Evolutionary conservation across 495 filamentous ascomycete species (phyloP).

Genomic region (Trichoderma gamsii): DNA sequence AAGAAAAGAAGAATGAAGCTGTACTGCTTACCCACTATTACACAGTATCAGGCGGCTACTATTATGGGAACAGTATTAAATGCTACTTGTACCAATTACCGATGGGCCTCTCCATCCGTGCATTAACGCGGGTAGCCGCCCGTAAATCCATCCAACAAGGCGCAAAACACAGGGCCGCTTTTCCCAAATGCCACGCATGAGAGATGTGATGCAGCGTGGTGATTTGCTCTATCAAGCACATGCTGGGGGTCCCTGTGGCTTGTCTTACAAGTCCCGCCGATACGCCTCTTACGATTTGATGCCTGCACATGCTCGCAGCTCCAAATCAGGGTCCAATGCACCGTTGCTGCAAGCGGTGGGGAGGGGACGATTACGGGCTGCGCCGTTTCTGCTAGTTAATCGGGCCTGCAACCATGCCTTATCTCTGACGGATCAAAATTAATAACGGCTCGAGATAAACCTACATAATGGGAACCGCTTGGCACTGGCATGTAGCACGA

Average conservation of each 20-base stretch:
- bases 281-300: too few relatives aligned
- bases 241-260: not conserved
- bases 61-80: too few relatives aligned
- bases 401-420: slow-evolving; percentile 22
- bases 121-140: not conserved
- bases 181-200: not conserved
- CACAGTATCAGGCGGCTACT: too few relatives aligned
- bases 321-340: not conserved
- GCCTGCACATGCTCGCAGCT: too few relatives aligned
- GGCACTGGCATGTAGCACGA: not conserved
- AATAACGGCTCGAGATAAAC: slow-evolving; percentile 23
- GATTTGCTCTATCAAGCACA: not conserved
- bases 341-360: not conserved
- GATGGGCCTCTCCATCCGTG: too few relatives aligned
- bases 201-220: not conserved
- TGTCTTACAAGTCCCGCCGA: too few relatives aligned
- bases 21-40: too few relatives aligned
- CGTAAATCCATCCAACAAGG: not conserved
- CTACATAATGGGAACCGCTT: slow-evolving; percentile 34
- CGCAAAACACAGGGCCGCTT: not conserved
- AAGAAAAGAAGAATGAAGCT: too few relatives aligned
- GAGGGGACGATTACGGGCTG: slow-evolving; percentile 18
- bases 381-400: slow-evolving; percentile 14
- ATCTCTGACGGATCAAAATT: slow-evolving; percentile 26
- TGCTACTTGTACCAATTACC: too few relatives aligned